Evolutionary conservation across 2,329 filamentous ascomycete species (phyloP), one percentile per base, ranked within the genome.

Genomic region (Aschersonia sp.): DNA sequence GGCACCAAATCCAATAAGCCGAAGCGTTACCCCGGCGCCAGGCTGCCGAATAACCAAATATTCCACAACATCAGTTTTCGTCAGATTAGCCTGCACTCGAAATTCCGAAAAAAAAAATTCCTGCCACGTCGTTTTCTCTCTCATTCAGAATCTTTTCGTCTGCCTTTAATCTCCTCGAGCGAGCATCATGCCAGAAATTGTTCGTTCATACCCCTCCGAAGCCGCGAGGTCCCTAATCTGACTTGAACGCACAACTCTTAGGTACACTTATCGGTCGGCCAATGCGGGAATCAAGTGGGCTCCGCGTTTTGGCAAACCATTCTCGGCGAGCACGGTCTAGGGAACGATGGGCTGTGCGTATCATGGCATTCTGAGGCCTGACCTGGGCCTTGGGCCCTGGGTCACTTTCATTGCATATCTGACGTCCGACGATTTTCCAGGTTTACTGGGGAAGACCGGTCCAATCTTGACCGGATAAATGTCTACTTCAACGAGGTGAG

Each of bases 251-350:
- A 37, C 33, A 12, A 2, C 33, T 8, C 12, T 37, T 5, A 97
- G 90, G 89, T 97, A 73, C 92, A 97, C 75, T 87, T 98, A 63
- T 92, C 97, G 78, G 97, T 92, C 78, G 92, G 92, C 73, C 92
- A 56, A 60, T 63, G 96, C 89, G 90, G 92, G 81, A 97, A 97
- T 85, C 92, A 97, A 86, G 95, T 97, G 63, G 92, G 92, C 89
- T 90, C 92, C 78, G 92, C 92, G 73, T 98, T 98, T 81, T 98
- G 92, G 84, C 84, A 88, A 70, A 84, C 75, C 62, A 87, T 88
- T 67, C 87, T 84, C 63, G 81, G 82, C 71, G 84, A 88, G 79
- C 92, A 98, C 71, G 90, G 90, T 66, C 87, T 98, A 65, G 92
- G 97, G 72, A 86, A 85, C 73, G 85, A 86, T 70, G 90, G 90